These are phyloP conservation scores for Solanum corneliomulleri DNA, from an alignment of 257 asterid species.

Conservation along the genomic window DNA sequence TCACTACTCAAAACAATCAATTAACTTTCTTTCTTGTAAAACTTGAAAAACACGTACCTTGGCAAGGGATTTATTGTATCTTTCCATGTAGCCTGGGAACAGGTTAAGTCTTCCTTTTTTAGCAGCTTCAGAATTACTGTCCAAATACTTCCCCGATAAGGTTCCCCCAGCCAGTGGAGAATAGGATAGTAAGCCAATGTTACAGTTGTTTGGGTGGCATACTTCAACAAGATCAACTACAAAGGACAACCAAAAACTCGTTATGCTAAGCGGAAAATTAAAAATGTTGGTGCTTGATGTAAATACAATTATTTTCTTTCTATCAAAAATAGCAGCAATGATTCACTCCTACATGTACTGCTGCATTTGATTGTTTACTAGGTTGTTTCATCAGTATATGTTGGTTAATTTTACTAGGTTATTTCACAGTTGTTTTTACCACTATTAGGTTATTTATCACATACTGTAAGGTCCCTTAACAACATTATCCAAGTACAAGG, in stretches of 20 bases:
- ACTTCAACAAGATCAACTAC: conserved; percentile 89
- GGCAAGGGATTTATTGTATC: conserved; percentile 64
- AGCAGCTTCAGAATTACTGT: conserved; percentile 60
- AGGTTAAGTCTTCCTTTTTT: conserved; percentile 64
- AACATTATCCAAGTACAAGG: neutral
- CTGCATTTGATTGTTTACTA: neutral
- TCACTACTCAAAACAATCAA: neutral
- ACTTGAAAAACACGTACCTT: conserved; percentile 32
- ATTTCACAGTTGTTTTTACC: neutral
- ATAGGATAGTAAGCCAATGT: conserved; percentile 80
- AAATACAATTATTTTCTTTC: neutral
- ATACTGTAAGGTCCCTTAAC: neutral
- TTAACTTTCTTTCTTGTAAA: neutral
- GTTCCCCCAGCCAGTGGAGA: conserved; percentile 90
- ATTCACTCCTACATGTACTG: neutral
- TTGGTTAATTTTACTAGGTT: neutral
- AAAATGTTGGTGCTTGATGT: neutral
- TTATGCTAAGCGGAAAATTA: neutral
- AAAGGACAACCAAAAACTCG: conserved; percentile 5
- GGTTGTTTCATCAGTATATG: neutral
- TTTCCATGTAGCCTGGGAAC: conserved; percentile 86
- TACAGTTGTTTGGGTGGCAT: conserved; percentile 83
- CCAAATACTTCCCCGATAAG: conserved; percentile 73
- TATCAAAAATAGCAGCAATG: neutral
- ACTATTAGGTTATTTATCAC: neutral